phyloP scores from a whole-genome alignment of 805 yeast genomes.

The Candida fluviatilis region DNA sequence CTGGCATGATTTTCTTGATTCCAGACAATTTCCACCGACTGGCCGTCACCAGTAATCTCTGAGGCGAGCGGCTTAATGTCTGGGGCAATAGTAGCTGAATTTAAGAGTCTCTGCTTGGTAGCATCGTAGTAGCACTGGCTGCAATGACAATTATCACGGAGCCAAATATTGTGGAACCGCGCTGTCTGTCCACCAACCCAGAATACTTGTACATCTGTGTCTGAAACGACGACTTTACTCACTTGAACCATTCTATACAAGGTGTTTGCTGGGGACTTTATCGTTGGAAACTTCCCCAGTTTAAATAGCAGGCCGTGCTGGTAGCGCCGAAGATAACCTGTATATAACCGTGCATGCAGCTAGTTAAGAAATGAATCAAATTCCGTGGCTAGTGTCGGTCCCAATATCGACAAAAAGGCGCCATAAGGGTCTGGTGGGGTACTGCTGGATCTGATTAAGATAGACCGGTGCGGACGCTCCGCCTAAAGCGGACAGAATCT shows the following conservation, averaged over 20 bases:
- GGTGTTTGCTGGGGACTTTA: too few relatives aligned
- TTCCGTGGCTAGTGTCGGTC: too few relatives aligned
- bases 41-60: conserved; percentile 8
- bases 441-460: too few relatives aligned
- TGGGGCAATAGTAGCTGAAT: conserved; percentile 43
- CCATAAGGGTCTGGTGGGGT: too few relatives aligned
- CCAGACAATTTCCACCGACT: conserved; percentile 31
- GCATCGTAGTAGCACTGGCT: conserved; percentile 46
- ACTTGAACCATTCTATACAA: background rate
- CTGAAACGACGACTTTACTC: background rate
- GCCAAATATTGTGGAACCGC: conserved; percentile 51
- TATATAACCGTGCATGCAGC: too few relatives aligned
- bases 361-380: too few relatives aligned
- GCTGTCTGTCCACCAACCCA: conserved; percentile 8
- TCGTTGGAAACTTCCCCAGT: too few relatives aligned
- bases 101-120: conserved; percentile 58
- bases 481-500: too few relatives aligned
- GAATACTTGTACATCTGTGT: background rate
- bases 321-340: too few relatives aligned
- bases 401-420: too few relatives aligned
- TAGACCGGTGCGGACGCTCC: too few relatives aligned
- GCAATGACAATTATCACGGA: conserved; percentile 64
- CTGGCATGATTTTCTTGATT: conserved; percentile 35
- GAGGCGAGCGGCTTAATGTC: conserved; percentile 20
- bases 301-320: too few relatives aligned